These are phyloP conservation scores for Sodiomyces alkalinus DNA, from an alignment of 2,329 filamentous ascomycete species.

Conservation along the genomic window DNA sequence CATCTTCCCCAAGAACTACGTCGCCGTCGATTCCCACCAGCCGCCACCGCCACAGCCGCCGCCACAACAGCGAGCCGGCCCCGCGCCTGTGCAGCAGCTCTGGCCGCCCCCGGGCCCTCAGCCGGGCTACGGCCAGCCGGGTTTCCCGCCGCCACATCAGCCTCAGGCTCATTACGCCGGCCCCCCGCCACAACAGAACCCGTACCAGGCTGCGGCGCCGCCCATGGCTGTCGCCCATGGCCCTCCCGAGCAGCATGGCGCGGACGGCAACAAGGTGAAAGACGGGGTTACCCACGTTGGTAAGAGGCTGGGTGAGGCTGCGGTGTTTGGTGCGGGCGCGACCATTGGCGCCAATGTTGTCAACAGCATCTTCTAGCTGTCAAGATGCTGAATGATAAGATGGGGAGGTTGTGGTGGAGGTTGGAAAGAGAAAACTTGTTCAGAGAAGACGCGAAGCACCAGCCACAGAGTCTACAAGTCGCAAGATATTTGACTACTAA, in stretches of 20 bases:
- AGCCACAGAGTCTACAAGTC: too few relatives aligned
- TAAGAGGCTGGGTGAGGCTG: constrained; percentile 70
- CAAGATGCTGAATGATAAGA: neutral
- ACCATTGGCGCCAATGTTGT: constrained; percentile 83
- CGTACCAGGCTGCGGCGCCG: constrained; percentile 57
- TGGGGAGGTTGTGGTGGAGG: too few relatives aligned
- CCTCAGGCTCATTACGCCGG: too few relatives aligned
- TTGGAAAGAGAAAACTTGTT: too few relatives aligned
- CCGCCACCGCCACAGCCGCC: constrained; percentile 16
- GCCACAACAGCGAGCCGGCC: constrained; percentile 18
- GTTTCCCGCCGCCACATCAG: constrained; percentile 30
- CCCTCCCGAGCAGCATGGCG: constrained; percentile 5
- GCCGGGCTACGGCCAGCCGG: constrained; percentile 24
- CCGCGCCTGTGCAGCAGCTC: constrained; percentile 7
- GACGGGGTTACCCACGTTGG: constrained; percentile 87
- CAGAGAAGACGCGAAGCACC: too few relatives aligned
- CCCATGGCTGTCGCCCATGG: constrained; percentile 56
- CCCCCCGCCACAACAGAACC: constrained; percentile 37
- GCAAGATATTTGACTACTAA: too few relatives aligned
- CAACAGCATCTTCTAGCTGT: constrained; percentile 65
- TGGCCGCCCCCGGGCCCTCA: constrained; percentile 12
- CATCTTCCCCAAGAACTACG: constrained; percentile 91
- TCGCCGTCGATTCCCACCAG: constrained; percentile 53
- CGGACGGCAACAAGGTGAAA: constrained; percentile 42
- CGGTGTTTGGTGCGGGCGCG: constrained; percentile 86